Evolutionary conservation across 257 asterid species (phyloP).

Genomic region (Nicotiana tomentosiformis): DNA sequence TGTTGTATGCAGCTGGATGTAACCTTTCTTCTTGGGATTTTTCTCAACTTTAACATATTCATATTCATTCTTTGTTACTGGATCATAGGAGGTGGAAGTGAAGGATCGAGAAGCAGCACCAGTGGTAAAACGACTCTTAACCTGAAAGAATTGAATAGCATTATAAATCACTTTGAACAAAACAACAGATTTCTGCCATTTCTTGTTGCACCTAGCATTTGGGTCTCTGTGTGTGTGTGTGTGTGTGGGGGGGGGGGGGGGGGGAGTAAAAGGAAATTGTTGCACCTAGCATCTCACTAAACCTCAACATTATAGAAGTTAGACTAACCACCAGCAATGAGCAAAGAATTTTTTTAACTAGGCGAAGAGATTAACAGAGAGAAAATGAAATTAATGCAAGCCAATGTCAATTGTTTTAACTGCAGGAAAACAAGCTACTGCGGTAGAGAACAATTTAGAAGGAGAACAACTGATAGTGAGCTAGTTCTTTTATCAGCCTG

Average conservation of each 20-base stretch:
- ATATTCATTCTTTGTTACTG: slow-evolving; percentile 77
- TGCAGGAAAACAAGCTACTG: no score
- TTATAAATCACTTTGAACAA: slow-evolving; percentile 9
- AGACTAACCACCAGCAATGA: neutral
- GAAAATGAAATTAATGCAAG: neutral
- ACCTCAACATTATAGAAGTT: neutral
- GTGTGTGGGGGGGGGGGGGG: no score
- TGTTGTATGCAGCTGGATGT: slow-evolving; percentile 77
- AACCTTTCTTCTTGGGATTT: slow-evolving; percentile 89
- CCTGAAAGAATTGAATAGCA: slow-evolving; percentile 44
- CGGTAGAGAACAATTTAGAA: neutral
- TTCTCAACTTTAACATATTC: slow-evolving; percentile 95
- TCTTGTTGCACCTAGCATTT: neutral
- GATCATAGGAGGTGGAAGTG: slow-evolving; percentile 91
- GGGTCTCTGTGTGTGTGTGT: no score
- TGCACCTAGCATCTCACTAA: neutral
- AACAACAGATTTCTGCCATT: neutral
- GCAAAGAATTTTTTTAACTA: neutral
- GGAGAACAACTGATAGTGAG: neutral
- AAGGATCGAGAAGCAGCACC: slow-evolving; percentile 98
- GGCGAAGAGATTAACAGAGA: neutral
- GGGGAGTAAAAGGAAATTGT: neutral
- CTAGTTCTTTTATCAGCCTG: neutral
- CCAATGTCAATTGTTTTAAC: neutral
- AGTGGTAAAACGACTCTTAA: slow-evolving; percentile 84